Evolutionary conservation across 164 flowering plant genomes (phyloP), one percentile per base, ranked within the genome.

Genomic region (Chimonanthus salicifolius): DNA sequence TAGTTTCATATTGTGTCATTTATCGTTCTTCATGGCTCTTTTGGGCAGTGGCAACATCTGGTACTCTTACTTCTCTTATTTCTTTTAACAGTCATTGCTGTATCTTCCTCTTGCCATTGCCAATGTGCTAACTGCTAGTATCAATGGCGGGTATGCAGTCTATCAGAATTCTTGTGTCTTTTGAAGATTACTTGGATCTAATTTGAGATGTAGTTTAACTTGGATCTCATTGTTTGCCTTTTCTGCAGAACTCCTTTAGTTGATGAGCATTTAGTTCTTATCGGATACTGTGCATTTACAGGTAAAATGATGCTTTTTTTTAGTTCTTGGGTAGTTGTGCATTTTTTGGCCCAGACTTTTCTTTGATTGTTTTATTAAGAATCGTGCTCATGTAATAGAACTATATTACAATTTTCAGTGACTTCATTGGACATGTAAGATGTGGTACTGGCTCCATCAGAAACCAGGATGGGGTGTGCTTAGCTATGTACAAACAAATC

Each of bases 51-150:
- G 62, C 4, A 10, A 58, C 16, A 58, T 13, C 16, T 4, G 13
- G 11, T 58, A 58, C 11, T 58, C 4, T 10, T 58, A n/a, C 4
- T 1, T 58, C 16, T 58, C 16, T 54, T 54, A 51, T 54, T 2
- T 2, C 4, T 54, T 82, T 77, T 62, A 76, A 73, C 92, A 96
- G 98, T 87, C 97, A 11, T 80, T 96, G n/a, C 70, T 94, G 74
- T 90, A 87, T 90, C 93, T 96, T 49, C 99, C 98, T 46, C 83
- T 96, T 79, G 99, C 95, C 76, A 84, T 94, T 81, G 97, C 99
- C 71, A 94, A 94, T 85, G 85, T 87, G 3, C 95, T 96, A 73
- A 85, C 95, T 47, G 95, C 97, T 62, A 85, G 87, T 76, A 82
- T 94, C 58, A 92, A 90, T 82, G 93, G 83, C 47, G 98, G 99